Percentiles rank a stretch among this genome's conserved stretches.
phyloP scores from a whole-genome alignment of 2,329 filamentous ascomycete genomes.

The Furcasterigmium sp. region DNA sequence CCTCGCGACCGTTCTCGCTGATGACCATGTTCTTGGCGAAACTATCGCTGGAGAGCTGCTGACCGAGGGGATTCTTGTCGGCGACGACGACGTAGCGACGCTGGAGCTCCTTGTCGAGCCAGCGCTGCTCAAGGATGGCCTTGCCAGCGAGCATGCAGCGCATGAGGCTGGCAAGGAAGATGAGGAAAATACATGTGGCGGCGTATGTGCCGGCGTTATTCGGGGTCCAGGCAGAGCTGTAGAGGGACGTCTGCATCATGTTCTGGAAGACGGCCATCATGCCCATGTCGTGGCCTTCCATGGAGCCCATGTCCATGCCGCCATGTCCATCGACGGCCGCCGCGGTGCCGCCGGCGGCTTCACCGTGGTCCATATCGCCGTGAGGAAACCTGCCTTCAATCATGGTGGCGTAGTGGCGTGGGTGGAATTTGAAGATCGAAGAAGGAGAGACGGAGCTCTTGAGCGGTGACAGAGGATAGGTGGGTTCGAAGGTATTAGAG shows the following conservation, averaged over 20 bases:
- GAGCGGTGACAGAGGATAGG: neutral
- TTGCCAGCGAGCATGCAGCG: constrained; percentile 70
- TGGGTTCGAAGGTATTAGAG: too few species aligned
- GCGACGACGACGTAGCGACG: constrained; percentile 73
- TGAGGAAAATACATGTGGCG: constrained; percentile 86
- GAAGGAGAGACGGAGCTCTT: neutral
- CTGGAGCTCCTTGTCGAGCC: constrained; percentile 66
- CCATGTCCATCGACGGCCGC: neutral
- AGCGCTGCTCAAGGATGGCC: constrained; percentile 55
- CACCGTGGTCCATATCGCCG: constrained; percentile 1
- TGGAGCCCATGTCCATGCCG: constrained; percentile 9
- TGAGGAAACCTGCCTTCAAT: constrained; percentile 1
- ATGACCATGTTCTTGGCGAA: constrained; percentile 62
- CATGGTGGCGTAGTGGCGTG: neutral
- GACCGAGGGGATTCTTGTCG: constrained; percentile 54
- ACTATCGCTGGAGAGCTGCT: constrained; percentile 52
- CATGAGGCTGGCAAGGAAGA: constrained; percentile 66
- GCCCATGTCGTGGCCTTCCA: constrained; percentile 11
- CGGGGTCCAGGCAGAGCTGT: constrained; percentile 69
- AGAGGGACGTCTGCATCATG: constrained; percentile 42
- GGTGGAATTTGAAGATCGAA: neutral
- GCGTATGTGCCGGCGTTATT: constrained; percentile 66
- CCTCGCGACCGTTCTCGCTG: constrained; percentile 73
- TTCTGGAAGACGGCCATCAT: constrained; percentile 60
- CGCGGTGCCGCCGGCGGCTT: neutral